Percentiles rank a stretch among this genome's conserved stretches.
Conservation (phyloP, 2,329 filamentous ascomycete species). For the Tolypocladium cylindrosporum region DNA sequence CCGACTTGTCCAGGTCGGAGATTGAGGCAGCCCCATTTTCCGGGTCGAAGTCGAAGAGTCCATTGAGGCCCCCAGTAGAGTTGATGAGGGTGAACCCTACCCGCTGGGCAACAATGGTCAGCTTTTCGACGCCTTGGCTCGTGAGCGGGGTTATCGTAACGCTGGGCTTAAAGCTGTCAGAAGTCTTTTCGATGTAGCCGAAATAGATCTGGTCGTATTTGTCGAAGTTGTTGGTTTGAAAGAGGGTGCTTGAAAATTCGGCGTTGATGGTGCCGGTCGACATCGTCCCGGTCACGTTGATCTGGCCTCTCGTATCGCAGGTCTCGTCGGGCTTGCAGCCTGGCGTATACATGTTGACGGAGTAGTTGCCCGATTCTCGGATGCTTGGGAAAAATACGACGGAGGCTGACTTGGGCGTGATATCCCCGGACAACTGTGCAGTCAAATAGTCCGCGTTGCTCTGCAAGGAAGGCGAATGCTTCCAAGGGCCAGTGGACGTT, state of each 20-base stretch:
- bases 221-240: conserved; percentile 90
- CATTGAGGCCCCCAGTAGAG: conserved; percentile 74
- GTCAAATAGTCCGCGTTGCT: conserved; percentile 72
- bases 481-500: conserved; percentile 66
- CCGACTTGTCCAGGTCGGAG: conserved; percentile 57
- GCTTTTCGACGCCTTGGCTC: conserved; percentile 48
- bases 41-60: conserved; percentile 82
- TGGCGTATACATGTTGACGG: conserved; percentile 83
- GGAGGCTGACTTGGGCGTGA: conserved; percentile 49
- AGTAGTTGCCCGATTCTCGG: conserved; percentile 82
- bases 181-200: conserved; percentile 70
- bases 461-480: conserved; percentile 51
- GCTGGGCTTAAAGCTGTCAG: conserved; percentile 63
- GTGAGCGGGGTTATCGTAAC: conserved; percentile 65
- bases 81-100: conserved; percentile 68
- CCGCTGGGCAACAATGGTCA: conserved; percentile 82
- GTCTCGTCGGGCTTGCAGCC: conserved; percentile 74
- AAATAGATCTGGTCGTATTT: conserved; percentile 93
- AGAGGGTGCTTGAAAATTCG: conserved; percentile 54
- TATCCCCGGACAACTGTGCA: conserved; percentile 46
- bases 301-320: conserved; percentile 65
- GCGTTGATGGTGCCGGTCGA: conserved; percentile 34
- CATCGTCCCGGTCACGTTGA: conserved; percentile 71
- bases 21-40: conserved; percentile 38
- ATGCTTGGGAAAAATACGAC: conserved; percentile 80